These are phyloP conservation scores for Colletotrichum spaethianum DNA, from an alignment of 2,329 filamentous ascomycete species.

Conservation along the genomic window DNA sequence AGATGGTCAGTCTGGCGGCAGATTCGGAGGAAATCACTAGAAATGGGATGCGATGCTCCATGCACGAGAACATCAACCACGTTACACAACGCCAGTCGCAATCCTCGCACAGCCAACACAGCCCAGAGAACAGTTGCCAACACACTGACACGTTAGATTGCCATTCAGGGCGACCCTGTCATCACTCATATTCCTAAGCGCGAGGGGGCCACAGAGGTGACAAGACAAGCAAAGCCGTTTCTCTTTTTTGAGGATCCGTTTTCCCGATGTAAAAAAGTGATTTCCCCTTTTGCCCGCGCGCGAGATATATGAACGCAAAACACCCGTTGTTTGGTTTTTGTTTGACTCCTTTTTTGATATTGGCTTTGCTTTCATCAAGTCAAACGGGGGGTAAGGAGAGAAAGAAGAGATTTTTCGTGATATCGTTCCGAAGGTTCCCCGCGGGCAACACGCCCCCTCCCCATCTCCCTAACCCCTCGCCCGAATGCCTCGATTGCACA, in stretches of 20 bases:
- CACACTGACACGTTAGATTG: neutral
- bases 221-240: conserved; percentile 30
- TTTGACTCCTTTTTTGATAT: conserved; percentile 42
- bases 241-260: conserved; percentile 37
- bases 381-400: conserved; percentile 20
- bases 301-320: conserved; percentile 34
- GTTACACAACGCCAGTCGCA: no score
- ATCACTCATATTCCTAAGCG: neutral
- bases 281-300: conserved; percentile 18
- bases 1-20: neutral
- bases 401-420: conserved; percentile 27
- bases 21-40: neutral
- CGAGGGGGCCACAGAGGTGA: neutral
- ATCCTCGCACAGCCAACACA: neutral
- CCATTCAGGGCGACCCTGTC: neutral
- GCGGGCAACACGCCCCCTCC: conserved; percentile 27
- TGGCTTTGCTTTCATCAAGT: conserved; percentile 34
- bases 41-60: neutral
- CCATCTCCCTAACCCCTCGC: conserved; percentile 13
- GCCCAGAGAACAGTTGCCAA: neutral
- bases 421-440: conserved; percentile 27
- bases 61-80: neutral
- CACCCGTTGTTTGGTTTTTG: conserved; percentile 24
- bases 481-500: conserved; percentile 38
- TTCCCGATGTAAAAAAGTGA: conserved; percentile 29